Conservation (phyloP, 2,329 filamentous ascomycete genomes). For the Ilyonectria mors-panacis region DNA sequence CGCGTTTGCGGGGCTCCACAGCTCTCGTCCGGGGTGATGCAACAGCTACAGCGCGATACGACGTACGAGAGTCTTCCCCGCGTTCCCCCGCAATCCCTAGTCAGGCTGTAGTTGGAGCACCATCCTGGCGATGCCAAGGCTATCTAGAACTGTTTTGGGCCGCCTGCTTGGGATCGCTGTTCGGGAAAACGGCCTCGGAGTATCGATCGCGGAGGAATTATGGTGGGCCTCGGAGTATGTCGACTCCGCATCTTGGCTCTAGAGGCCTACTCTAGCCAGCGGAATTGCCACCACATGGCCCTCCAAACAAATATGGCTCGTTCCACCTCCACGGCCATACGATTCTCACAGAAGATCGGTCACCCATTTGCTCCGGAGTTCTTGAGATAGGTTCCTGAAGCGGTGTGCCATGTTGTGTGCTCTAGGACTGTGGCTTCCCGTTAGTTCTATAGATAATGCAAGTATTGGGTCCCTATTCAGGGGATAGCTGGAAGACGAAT, state of each 20-base stretch:
- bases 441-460: too few relatives aligned
- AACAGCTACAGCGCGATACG: not conserved
- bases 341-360: too few relatives aligned
- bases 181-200: not conserved
- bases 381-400: too few relatives aligned
- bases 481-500: too few relatives aligned
- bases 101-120: not conserved
- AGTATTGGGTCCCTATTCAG: too few relatives aligned
- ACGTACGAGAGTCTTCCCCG: not conserved
- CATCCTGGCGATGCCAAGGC: not conserved
- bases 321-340: too few relatives aligned
- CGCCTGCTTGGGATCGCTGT: not conserved
- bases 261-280: too few relatives aligned
- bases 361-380: too few relatives aligned
- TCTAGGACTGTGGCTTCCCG: too few relatives aligned
- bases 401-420: too few relatives aligned
- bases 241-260: not conserved
- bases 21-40: conserved; percentile 1
- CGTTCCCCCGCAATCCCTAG: not conserved
- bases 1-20: not conserved
- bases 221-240: not conserved
- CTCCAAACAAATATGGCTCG: too few relatives aligned
- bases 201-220: not conserved
- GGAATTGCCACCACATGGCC: too few relatives aligned
- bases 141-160: not conserved